Evolutionary conservation across 441 rosid genomes (phyloP).

Genomic region (Erodium moschatum): DNA sequence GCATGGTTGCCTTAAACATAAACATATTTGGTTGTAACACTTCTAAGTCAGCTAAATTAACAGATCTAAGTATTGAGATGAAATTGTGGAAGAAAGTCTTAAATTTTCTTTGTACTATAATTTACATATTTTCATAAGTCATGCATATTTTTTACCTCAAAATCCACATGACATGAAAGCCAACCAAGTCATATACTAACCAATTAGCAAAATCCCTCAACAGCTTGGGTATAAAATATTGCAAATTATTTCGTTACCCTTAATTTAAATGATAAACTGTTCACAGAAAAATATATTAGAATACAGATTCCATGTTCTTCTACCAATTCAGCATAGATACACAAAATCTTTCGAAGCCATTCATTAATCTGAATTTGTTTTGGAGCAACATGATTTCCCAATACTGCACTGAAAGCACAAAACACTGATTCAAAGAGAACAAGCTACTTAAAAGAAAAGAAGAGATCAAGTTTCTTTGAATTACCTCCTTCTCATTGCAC

Average conservation of each 20-base stretch:
- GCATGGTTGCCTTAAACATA: too few species aligned
- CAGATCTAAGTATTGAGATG: neutral
- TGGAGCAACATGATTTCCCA: too few species aligned
- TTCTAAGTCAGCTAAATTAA: neutral
- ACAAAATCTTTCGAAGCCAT: neutral
- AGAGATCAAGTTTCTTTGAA: neutral
- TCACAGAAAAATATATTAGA: too few species aligned
- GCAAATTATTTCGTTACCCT: neutral
- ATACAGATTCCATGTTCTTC: neutral
- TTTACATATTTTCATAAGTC: neutral
- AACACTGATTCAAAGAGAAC: too few species aligned
- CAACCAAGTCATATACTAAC: too few species aligned
- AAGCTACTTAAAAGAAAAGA: neutral
- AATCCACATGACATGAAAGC: too few species aligned
- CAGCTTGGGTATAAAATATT: neutral
- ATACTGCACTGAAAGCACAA: neutral
- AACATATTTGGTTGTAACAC: too few species aligned
- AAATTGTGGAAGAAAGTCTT: neutral
- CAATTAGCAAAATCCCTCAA: too few species aligned
- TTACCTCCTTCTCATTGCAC: constrained; percentile 93
- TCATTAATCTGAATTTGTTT: neutral
- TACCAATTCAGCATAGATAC: neutral
- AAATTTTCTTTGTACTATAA: neutral
- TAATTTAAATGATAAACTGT: neutral
- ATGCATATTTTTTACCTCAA: neutral